Evolutionary conservation across 805 yeast species (phyloP), one percentile per base, ranked within the genome.

Genomic region (Nakazawaea ernobii): DNA sequence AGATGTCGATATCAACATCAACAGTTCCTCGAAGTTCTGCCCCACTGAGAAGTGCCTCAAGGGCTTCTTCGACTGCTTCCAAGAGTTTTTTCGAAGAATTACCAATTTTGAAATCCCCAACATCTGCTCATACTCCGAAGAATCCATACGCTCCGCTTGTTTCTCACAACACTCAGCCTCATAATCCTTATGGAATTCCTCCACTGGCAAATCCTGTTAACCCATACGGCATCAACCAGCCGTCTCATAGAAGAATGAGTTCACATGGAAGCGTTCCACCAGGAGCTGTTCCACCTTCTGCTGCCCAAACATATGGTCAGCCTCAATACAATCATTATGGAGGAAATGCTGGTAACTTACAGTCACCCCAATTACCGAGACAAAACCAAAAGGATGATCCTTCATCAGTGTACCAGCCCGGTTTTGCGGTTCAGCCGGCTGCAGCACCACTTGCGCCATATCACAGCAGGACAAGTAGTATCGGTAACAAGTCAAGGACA

Each of bases 81-180:
- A 46, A 41, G 15, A 47, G 46, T 32, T 47, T 47, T 26, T 47
- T 47, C 15, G 49, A 47, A 33, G 49, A 47, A 24, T 33, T 47
- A 17, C 49, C 49, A n/a, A 38, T 39, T 15, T 13, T 42, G 39
- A 38, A 26, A 4, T 33, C 46, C 27, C 43, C 46, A 4, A 8
- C 43, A 9, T 8, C 39, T 6, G 30, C 20, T 11, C 39, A 20
- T n/a, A 10, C 38, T 14, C 45, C 45, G 8, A 42, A 42, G 26
- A 47, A 47, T 20, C 49, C 49, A 33, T 47, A 47, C 35, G 46
- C 46, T 10, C 38, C 43, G 10, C 32, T 47, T 13, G 46, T 42
- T 33, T 39, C 38, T 32, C 38, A 27, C 7, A 32, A 32, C 13
- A 17, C n/a, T 33, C 37, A 7, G 29, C 43, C 32, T 13, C 33